Conservation (phyloP, 371 early-diverging fungal genomes). For the Apophysomyces trapeziformis region DNA sequence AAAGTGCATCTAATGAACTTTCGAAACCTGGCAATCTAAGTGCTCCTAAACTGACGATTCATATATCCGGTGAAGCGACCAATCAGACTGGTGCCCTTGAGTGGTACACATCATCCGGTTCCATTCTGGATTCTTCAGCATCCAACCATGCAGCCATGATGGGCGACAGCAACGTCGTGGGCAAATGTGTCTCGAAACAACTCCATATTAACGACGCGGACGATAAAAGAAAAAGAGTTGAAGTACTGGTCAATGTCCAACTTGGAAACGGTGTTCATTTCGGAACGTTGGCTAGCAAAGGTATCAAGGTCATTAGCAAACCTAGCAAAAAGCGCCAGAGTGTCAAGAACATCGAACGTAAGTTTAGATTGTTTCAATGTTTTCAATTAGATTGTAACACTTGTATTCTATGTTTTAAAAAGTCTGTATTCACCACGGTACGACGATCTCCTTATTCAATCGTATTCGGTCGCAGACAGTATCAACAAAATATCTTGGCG, state of each 20-base stretch:
- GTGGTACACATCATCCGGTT: conserved; percentile 34
- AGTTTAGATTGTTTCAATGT: conserved; percentile 25
- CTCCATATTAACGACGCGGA: conserved; percentile 86
- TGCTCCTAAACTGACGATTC: conserved; percentile 37
- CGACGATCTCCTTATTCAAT: conserved; percentile 83
- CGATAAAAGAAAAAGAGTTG: conserved; percentile 78
- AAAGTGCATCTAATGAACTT: not conserved
- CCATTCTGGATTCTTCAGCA: conserved; percentile 26
- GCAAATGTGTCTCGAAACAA: conserved; percentile 82
- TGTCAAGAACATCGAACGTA: conserved; percentile 81
- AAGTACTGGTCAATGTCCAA: conserved; percentile 72
- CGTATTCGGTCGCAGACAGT: conserved; percentile 87
- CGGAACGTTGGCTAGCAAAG: conserved; percentile 72
- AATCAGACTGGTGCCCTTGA: conserved; percentile 36
- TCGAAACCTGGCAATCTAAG: not conserved
- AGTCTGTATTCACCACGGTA: conserved; percentile 87
- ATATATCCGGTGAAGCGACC: conserved; percentile 38
- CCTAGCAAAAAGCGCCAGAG: conserved; percentile 87
- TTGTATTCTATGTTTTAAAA: conserved; percentile 16
- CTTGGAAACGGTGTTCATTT: conserved; percentile 65
- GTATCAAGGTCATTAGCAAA: conserved; percentile 88
- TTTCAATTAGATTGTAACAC: not conserved
- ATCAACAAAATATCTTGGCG: conserved; percentile 85
- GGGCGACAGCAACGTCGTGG: conserved; percentile 51
- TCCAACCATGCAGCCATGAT: conserved; percentile 17